A percentile compares a stretch with the other conserved stretches of the same genome.
Conservation (phyloP, 306 rosid genomes). For the Cotoneaster glaucophyllus region DNA sequence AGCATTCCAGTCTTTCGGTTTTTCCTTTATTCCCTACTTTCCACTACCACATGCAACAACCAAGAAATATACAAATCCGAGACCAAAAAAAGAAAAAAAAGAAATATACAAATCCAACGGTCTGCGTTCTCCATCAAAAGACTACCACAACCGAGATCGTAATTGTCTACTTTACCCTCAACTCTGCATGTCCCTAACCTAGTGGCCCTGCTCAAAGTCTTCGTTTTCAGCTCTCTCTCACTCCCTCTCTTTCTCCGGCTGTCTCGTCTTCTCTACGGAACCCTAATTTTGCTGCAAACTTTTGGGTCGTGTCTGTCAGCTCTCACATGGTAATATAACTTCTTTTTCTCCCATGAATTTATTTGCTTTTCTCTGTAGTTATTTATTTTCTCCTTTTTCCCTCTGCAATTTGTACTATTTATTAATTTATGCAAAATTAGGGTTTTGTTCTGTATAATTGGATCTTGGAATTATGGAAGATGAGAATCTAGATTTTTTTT, state of each 20-base stretch:
- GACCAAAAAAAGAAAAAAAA: too few relatives aligned
- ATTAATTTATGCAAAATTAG: neutral
- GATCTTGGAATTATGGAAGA: neutral
- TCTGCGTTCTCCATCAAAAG: neutral
- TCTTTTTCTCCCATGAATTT: neutral
- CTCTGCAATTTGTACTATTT: neutral
- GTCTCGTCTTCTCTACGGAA: constrained; percentile 2
- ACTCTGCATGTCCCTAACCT: neutral
- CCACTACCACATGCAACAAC: too few relatives aligned
- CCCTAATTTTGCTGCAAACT: neutral
- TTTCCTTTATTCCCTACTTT: neutral
- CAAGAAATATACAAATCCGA: neutral
- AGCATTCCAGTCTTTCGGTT: neutral
- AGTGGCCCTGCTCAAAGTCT: neutral
- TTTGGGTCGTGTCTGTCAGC: constrained; percentile 2
- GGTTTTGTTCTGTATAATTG: neutral
- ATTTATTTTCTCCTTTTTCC: neutral
- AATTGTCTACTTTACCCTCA: constrained; percentile 2
- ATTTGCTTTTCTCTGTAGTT: neutral
- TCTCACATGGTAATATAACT: constrained; percentile 20
- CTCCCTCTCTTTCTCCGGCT: neutral
- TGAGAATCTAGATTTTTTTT: neutral
- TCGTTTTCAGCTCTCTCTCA: neutral
- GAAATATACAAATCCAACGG: neutral
- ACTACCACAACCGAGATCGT: too few relatives aligned